These are phyloP conservation scores for Ceratobasidium sp. DNA, from an alignment of 1,284 basidiomycete genomes.

Conservation along the genomic window DNA sequence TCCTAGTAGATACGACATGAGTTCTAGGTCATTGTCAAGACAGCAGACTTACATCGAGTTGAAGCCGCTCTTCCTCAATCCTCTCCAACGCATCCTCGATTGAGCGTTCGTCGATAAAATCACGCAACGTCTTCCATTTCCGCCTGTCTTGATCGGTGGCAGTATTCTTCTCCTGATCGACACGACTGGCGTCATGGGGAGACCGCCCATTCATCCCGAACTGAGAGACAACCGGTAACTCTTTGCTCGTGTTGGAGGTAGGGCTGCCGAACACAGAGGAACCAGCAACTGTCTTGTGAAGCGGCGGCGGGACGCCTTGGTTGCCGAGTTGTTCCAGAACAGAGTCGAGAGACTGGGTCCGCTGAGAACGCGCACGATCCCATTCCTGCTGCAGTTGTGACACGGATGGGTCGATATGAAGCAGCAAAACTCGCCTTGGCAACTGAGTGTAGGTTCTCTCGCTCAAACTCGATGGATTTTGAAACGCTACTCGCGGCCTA, in stretches of 20 bases:
- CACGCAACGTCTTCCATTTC: slow-evolving; percentile 77
- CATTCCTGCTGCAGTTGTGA: slow-evolving; percentile 61
- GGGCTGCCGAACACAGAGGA: slow-evolving; percentile 79
- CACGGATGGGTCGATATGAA: slow-evolving; percentile 13
- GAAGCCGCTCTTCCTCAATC: slow-evolving; percentile 69
- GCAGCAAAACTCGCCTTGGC: slow-evolving; percentile 60
- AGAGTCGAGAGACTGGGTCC: slow-evolving; percentile 65
- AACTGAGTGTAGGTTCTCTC: slow-evolving; percentile 62
- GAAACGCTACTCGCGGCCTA: slow-evolving; percentile 74
- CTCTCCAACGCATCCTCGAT: slow-evolving; percentile 75
- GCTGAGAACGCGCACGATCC: slow-evolving; percentile 66
- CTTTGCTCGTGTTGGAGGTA: slow-evolving; percentile 58
- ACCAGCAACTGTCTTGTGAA: slow-evolving; percentile 68
- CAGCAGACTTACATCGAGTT: slow-evolving; percentile 60
- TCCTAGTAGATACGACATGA: slow-evolving; percentile 1
- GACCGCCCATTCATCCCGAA: slow-evolving; percentile 45
- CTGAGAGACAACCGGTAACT: slow-evolving; percentile 43
- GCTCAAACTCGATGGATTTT: slow-evolving; percentile 73
- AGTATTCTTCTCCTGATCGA: slow-evolving; percentile 27
- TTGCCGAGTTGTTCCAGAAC: slow-evolving; percentile 72
- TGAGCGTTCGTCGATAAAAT: slow-evolving; percentile 79
- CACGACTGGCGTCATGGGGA: slow-evolving; percentile 6
- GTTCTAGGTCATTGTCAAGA: not conserved
- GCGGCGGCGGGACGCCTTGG: slow-evolving; percentile 75
- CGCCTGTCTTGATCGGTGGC: slow-evolving; percentile 56